These are phyloP conservation scores for Alectoria sarmentosa DNA, from an alignment of 495 filamentous ascomycete species.

Conservation along the genomic window DNA sequence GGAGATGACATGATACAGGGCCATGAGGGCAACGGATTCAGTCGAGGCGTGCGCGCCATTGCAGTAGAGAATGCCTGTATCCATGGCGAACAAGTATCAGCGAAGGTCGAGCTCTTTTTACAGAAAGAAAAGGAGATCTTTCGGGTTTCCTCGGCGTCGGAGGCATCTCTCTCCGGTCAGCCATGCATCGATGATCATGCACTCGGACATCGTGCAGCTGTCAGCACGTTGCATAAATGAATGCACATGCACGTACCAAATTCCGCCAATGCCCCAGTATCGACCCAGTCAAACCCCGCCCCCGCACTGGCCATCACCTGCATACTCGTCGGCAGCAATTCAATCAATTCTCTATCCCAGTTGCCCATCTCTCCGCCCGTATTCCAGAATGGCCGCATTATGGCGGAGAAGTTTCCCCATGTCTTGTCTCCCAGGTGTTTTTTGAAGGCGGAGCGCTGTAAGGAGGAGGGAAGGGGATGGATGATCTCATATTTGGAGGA, in stretches of 20 bases:
- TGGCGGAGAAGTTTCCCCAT: constrained; percentile 67
- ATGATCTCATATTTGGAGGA: constrained; percentile 50
- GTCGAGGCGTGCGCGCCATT: constrained; percentile 62
- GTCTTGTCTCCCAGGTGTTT: constrained; percentile 52
- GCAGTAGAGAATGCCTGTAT: constrained; percentile 60
- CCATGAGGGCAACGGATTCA: constrained; percentile 61
- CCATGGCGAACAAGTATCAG: background rate
- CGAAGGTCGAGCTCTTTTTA: background rate
- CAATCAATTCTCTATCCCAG: constrained; percentile 67
- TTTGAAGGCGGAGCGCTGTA: constrained; percentile 51
- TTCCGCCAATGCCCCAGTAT: constrained; percentile 59
- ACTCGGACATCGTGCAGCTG: background rate
- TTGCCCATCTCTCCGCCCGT: constrained; percentile 70
- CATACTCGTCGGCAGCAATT: constrained; percentile 54
- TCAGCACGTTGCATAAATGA: background rate
- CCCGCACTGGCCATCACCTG: constrained; percentile 67
- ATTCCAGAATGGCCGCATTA: constrained; percentile 74
- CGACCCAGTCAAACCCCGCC: constrained; percentile 72
- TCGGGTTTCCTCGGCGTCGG: background rate
- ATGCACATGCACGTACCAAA: constrained; percentile 43
- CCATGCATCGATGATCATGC: constrained; percentile 6
- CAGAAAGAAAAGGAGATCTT: background rate
- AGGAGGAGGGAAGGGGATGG: constrained; percentile 44
- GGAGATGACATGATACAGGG: constrained; percentile 55
- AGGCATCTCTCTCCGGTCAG: background rate